Base-by-base conservation (phyloP, 2,329 filamentous ascomycete species). In the Colletotrichum neosansevieriae region DNA sequence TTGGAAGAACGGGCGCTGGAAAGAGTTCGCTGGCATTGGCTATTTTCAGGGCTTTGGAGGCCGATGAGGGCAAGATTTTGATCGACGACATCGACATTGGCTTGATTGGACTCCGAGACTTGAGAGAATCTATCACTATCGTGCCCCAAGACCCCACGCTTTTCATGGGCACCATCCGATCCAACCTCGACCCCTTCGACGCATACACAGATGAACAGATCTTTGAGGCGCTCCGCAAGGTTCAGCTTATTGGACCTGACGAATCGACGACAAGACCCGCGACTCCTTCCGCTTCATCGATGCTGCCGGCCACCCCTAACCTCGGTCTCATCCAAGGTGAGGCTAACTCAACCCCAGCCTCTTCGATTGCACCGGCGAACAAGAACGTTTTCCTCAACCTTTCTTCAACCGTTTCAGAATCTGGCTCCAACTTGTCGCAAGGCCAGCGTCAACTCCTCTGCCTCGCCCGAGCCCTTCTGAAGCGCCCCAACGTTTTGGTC, bases 121-220 rank as follows among this genome's bases (percentile, higher is more conserved):
- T 99, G 74, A 92, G 96, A 63, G 92, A 97, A 80, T 91, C 93
- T 53, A 97, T 99, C 74, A 98, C 97, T 0, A 98, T 99, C 79
- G 96, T 99, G 65, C 96, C 96, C 32, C 96, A 99, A 82, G 96
- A 99, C 76, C 96, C 93, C 62, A 98, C 95, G 0, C 85, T 98
- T 1, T 98, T 98, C 80, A 94, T 91, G 13, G 95, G 95, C 72
- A 98, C 94, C 0, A 92, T 98, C 71, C 89, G 95, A 71, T 94
- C 85, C 77, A 99, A 99, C 76, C 86, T 99, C 21, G 96, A 99
- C 78, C 96, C 96, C 0, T 99, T 99, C 79, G 86, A 89, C 15
- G 82, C 92, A 42, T 97, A 97, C 80, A 94, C 91, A 0, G 94
- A 99, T 74, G 93, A 96, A 70, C 89, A 98, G 73, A 92, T 99